Percentiles rank a stretch among this genome's conserved stretches.
Conservation (phyloP, 2,329 filamentous ascomycete genomes). For the Calonectria pteridis region DNA sequence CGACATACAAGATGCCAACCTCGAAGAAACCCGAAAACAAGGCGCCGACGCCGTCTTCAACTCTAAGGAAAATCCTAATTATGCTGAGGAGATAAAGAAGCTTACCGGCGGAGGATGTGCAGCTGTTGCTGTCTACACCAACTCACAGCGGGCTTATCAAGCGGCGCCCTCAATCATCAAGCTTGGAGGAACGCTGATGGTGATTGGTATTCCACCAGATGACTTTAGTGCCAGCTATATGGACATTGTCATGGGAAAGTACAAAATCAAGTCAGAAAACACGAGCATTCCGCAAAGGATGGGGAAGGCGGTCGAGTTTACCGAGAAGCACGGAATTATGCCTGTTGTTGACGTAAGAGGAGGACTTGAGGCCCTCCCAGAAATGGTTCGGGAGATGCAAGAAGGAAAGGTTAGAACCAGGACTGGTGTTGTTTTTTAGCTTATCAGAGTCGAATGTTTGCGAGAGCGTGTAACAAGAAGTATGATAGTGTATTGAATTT, state of each 20-base stretch:
- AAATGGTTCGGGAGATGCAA: slow-evolving; percentile 30
- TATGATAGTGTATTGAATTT: not conserved
- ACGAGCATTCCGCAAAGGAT: slow-evolving; percentile 57
- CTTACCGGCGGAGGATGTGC: slow-evolving; percentile 56
- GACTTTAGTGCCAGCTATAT: slow-evolving; percentile 52
- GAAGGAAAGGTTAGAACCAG: slow-evolving; percentile 24
- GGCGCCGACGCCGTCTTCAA: slow-evolving; percentile 59
- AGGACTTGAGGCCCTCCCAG: slow-evolving; percentile 25
- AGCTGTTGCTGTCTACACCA: slow-evolving; percentile 57
- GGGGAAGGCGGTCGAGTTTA: slow-evolving; percentile 58
- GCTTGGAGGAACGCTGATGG: slow-evolving; percentile 56
- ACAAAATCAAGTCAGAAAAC: slow-evolving; percentile 56
- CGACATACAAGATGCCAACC: slow-evolving; percentile 58
- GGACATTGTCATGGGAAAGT: slow-evolving; percentile 54
- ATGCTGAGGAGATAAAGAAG: slow-evolving; percentile 54
- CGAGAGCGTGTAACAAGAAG: not conserved
- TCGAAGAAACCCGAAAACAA: slow-evolving; percentile 52
- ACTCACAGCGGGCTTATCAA: slow-evolving; percentile 37
- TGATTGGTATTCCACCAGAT: slow-evolving; percentile 55
- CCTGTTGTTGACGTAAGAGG: slow-evolving; percentile 30
- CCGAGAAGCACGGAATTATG: slow-evolving; percentile 50
- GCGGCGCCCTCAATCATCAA: slow-evolving; percentile 51
- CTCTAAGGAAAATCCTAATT: slow-evolving; percentile 53
- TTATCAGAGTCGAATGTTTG: not conserved
- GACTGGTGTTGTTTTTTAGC: slow-evolving; percentile 26